Conservation (phyloP, 768 basidiomycete species). For the Psilocybe sp. region DNA sequence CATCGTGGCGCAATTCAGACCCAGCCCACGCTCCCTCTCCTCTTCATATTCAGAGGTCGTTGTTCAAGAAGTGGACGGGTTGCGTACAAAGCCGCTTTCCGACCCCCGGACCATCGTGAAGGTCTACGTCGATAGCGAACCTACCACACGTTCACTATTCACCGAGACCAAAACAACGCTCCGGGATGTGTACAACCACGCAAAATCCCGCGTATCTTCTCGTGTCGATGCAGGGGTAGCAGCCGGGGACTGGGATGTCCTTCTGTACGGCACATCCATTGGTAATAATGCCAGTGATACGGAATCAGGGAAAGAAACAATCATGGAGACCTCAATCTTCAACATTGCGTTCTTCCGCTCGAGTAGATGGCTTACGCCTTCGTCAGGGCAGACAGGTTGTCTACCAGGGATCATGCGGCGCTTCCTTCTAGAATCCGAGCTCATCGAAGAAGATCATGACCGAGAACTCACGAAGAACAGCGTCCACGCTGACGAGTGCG, state of each 20-base stretch:
- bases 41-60: no score
- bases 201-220: conserved; percentile 55
- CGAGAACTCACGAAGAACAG: conserved; percentile 38
- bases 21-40: conserved; percentile 13
- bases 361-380: conserved; percentile 64
- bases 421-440: conserved; percentile 61
- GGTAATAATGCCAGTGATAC: no score
- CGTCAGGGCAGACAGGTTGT: conserved; percentile 52
- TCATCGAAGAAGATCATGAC: conserved; percentile 49
- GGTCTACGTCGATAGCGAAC: conserved; percentile 52
- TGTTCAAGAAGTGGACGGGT: no score
- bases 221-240: conserved; percentile 28
- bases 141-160: conserved; percentile 54
- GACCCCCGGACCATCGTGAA: conserved; percentile 23
- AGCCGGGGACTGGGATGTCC: conserved; percentile 46
- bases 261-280: conserved; percentile 50
- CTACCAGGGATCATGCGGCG: conserved; percentile 69
- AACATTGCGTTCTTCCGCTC: conserved; percentile 68
- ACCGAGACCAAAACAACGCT: conserved; percentile 72
- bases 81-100: neutral
- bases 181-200: conserved; percentile 56
- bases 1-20: conserved; percentile 32
- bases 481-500: conserved; percentile 55
- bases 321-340: conserved; percentile 69
- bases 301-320: conserved; percentile 19